Evolutionary conservation across 257 asterid genomes (phyloP).

Genomic region (Nicotiana obtusifolia): DNA sequence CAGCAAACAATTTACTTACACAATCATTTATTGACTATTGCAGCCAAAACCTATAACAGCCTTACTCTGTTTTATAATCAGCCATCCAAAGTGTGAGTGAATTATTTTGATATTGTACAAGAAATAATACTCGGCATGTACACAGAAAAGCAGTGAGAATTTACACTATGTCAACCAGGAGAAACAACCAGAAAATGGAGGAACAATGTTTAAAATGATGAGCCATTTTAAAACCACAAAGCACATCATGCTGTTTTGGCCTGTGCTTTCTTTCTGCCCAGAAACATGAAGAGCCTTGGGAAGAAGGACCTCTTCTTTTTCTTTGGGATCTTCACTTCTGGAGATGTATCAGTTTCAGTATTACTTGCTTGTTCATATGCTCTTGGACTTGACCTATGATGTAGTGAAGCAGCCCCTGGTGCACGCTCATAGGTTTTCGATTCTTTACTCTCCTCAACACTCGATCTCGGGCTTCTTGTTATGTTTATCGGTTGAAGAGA

Average conservation of each 20-base stretch:
- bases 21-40: background rate
- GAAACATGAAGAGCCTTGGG: slow-evolving; percentile 51
- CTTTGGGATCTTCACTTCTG: slow-evolving; percentile 35
- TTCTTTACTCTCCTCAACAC: slow-evolving; percentile 35
- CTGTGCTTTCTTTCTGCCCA: slow-evolving; percentile 32
- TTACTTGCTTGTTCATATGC: slow-evolving; percentile 31
- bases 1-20: background rate
- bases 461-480: slow-evolving; percentile 25
- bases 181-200: slow-evolving; percentile 1
- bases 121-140: slow-evolving; percentile 3
- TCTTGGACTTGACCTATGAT: slow-evolving; percentile 24
- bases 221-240: background rate
- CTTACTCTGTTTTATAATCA: background rate
- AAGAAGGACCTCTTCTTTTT: slow-evolving; percentile 62
- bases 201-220: background rate
- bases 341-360: slow-evolving; percentile 47
- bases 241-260: slow-evolving; percentile 27
- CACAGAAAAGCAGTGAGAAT: slow-evolving; percentile 4
- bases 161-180: background rate
- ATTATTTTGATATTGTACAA: slow-evolving; percentile 6
- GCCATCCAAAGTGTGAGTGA: background rate
- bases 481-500: slow-evolving; percentile 24
- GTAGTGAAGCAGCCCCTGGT: slow-evolving; percentile 1
- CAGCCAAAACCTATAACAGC: background rate
- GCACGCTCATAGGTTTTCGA: background rate